Conservation (phyloP, 2,329 filamentous ascomycete species). For the Trichoderma breve region DNA sequence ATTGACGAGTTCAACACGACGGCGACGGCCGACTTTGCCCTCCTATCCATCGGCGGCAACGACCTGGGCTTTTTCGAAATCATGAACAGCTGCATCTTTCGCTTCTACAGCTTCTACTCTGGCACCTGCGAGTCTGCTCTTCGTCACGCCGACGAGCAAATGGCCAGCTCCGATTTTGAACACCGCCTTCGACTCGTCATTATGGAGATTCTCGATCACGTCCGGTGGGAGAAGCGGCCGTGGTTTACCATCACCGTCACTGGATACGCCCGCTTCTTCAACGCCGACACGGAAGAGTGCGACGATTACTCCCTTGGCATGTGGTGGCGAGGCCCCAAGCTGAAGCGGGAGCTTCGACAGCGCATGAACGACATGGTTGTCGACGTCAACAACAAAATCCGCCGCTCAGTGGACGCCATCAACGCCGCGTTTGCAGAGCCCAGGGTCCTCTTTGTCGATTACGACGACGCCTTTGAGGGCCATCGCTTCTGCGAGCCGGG, state of each 20-base stretch:
- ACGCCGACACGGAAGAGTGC: conserved; percentile 43
- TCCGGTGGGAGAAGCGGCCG: conserved; percentile 45
- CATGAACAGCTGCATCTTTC: conserved; percentile 50
- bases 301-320: conserved; percentile 45
- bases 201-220: conserved; percentile 43
- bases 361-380: conserved; percentile 46
- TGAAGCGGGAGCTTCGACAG: conserved; percentile 38
- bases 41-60: conserved; percentile 49
- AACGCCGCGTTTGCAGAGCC: conserved; percentile 38
- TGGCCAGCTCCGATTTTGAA: conserved; percentile 40
- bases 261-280: conserved; percentile 50
- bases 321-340: conserved; percentile 45
- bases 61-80: conserved; percentile 51
- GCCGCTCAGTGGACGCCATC: conserved; percentile 34
- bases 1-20: conserved; percentile 42
- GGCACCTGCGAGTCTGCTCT: conserved; percentile 45
- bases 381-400: conserved; percentile 42
- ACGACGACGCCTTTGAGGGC: conserved; percentile 43
- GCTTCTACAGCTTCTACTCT: conserved; percentile 49
- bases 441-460: conserved; percentile 45
- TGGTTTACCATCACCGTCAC: conserved; percentile 45
- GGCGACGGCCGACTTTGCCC: conserved; percentile 41
- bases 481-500: conserved; percentile 45
- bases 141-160: conserved; percentile 32
- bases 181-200: conserved; percentile 39